These are phyloP conservation scores for Cladophialophora psammophila DNA, from an alignment of 2,329 filamentous ascomycete species.

Conservation along the genomic window DNA sequence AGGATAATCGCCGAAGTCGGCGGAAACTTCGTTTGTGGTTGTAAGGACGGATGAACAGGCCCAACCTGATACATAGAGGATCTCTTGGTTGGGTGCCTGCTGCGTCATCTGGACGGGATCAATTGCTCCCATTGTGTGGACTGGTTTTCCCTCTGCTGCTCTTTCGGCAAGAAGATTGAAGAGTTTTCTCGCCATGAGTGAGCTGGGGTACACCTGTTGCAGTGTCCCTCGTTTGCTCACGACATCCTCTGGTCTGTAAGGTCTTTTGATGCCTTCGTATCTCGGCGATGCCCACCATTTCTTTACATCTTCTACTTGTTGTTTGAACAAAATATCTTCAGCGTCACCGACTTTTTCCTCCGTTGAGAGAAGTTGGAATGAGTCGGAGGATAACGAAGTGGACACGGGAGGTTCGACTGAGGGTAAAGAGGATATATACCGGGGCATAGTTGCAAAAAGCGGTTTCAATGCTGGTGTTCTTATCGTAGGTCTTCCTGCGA, in stretches of 20 bases:
- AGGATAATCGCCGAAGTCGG: slow-evolving; percentile 97
- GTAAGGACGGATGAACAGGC: slow-evolving; percentile 94
- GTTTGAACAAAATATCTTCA: slow-evolving; percentile 84
- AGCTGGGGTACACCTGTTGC: slow-evolving; percentile 88
- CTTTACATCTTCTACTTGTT: slow-evolving; percentile 83
- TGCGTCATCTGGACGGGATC: slow-evolving; percentile 99
- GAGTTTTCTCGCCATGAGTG: slow-evolving; percentile 91
- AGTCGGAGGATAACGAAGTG: slow-evolving; percentile 69
- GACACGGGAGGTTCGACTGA: slow-evolving; percentile 69
- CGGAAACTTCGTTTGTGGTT: slow-evolving; percentile 93
- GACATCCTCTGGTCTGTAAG: slow-evolving; percentile 88
- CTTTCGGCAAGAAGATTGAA: slow-evolving; percentile 87
- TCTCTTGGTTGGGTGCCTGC: slow-evolving; percentile 93
- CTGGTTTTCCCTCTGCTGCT: slow-evolving; percentile 78
- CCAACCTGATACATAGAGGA: slow-evolving; percentile 96
- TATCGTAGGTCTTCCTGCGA: slow-evolving; percentile 20
- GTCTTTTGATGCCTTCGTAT: slow-evolving; percentile 87
- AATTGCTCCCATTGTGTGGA: slow-evolving; percentile 97
- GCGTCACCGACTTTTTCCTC: slow-evolving; percentile 76
- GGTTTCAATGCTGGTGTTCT: slow-evolving; percentile 24
- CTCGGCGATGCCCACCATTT: slow-evolving; percentile 89
- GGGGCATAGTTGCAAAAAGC: slow-evolving; percentile 36
- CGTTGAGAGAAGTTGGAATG: slow-evolving; percentile 85
- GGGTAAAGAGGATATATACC: slow-evolving; percentile 63
- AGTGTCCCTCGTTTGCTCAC: slow-evolving; percentile 91